Percentiles rank a stretch among this genome's conserved stretches.
These are phyloP conservation scores for Fomitiporia mediterranea DNA, from an alignment of 1,284 basidiomycete genomes.

Conservation along the genomic window DNA sequence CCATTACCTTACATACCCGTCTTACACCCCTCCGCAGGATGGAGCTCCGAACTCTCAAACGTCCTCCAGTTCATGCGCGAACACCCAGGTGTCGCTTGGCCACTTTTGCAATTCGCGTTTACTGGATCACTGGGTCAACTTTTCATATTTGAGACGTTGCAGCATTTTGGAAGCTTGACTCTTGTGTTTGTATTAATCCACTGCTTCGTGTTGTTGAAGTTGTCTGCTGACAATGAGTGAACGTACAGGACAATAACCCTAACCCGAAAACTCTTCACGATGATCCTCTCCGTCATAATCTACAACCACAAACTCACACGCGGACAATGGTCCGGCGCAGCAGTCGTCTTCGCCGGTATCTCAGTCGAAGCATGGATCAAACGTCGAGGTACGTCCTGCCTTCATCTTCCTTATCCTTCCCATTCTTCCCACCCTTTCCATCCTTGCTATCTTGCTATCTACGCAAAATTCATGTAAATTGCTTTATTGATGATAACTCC, in stretches of 20 bases:
- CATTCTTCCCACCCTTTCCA: too few species aligned
- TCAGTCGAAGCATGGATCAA: constrained; percentile 91
- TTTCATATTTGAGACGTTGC: constrained; percentile 97
- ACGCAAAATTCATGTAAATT: too few species aligned
- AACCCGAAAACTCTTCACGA: constrained; percentile 97
- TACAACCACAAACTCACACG: constrained; percentile 83
- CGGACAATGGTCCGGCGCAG: constrained; percentile 91
- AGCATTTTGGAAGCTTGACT: constrained; percentile 93
- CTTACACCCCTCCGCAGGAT: constrained; percentile 56
- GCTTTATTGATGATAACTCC: not conserved
- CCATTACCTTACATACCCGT: constrained; percentile 75
- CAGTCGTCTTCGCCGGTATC: constrained; percentile 89
- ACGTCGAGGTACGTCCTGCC: constrained; percentile 55
- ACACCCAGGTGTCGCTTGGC: constrained; percentile 76
- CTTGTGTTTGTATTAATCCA: constrained; percentile 62
- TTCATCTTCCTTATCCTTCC: not conserved
- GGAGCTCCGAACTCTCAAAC: constrained; percentile 60
- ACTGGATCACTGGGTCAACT: constrained; percentile 94
- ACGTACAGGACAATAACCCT: constrained; percentile 81
- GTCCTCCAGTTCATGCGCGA: constrained; percentile 73
- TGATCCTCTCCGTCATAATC: constrained; percentile 91
- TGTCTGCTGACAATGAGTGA: not conserved
- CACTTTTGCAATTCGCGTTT: constrained; percentile 82
- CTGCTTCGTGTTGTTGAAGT: not conserved
- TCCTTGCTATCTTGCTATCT: too few species aligned